Conservation (phyloP, 352 stramenopile species). For the Globisporangium cystogenes region DNA sequence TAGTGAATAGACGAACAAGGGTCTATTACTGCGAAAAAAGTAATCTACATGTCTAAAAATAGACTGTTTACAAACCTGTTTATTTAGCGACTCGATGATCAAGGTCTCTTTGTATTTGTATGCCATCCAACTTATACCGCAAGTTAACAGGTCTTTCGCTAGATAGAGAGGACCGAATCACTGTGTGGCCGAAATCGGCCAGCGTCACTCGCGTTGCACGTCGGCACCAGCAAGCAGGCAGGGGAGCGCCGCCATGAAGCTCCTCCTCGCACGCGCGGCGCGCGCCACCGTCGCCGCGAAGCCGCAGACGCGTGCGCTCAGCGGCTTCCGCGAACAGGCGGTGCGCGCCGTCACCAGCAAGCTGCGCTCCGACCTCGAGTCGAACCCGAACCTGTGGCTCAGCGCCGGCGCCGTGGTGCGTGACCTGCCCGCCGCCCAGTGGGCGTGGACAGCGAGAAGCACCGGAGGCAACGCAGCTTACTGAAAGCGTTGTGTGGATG, state of each 20-base stretch:
- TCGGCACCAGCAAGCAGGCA: background rate
- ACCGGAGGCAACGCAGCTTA: background rate
- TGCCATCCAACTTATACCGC: too few species aligned
- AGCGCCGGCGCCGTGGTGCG: constrained; percentile 68
- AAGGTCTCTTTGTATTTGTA: too few species aligned
- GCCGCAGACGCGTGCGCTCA: constrained; percentile 24
- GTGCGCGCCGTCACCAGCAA: constrained; percentile 55
- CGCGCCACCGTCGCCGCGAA: background rate
- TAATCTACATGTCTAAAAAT: too few species aligned
- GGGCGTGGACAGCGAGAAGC: background rate
- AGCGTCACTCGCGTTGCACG: background rate
- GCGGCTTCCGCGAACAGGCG: constrained; percentile 55
- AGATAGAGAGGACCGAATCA: too few species aligned
- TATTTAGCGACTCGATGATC: too few species aligned
- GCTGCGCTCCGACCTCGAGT: constrained; percentile 63
- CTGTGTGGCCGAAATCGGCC: background rate
- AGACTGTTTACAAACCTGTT: too few species aligned
- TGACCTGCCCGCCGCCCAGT: background rate
- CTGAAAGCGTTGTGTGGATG: background rate
- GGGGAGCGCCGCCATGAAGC: constrained; percentile 2
- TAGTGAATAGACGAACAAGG: too few species aligned
- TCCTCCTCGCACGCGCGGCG: constrained; percentile 3
- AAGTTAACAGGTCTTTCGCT: too few species aligned
- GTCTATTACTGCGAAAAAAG: too few species aligned
- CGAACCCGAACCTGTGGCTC: constrained; percentile 80